Evolutionary conservation across 2,329 filamentous ascomycete genomes (phyloP).

Genomic region (Mollisia scopiformis): DNA sequence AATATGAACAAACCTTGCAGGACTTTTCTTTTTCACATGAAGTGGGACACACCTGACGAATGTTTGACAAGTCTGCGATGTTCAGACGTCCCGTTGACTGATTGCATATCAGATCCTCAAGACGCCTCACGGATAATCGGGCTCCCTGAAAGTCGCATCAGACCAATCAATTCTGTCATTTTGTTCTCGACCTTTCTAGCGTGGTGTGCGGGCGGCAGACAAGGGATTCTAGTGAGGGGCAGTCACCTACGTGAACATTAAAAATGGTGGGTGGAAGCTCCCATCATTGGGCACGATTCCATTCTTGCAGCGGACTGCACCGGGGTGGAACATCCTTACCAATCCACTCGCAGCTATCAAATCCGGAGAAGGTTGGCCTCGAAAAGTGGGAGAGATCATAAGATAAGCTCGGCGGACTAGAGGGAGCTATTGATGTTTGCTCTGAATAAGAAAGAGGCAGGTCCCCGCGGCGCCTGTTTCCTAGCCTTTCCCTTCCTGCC

Average conservation of each 20-base stretch:
- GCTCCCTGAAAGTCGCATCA: background rate
- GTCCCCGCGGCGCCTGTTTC: background rate
- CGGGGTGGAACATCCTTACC: background rate
- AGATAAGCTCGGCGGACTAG: background rate
- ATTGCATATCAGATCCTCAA: background rate
- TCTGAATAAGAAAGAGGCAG: background rate
- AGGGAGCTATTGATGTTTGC: background rate
- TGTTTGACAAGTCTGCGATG: too few relatives aligned
- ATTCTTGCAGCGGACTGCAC: background rate
- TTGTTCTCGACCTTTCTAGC: slow-evolving; percentile 1
- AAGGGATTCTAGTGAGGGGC: background rate
- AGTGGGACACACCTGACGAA: too few relatives aligned
- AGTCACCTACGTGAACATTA: background rate
- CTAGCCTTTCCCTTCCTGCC: background rate
- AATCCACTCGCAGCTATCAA: background rate
- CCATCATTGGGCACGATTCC: background rate
- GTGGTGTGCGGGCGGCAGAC: background rate
- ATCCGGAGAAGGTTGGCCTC: background rate
- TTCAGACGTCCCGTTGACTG: too few relatives aligned
- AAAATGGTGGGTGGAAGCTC: background rate
- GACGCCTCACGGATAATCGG: background rate
- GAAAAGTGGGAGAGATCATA: background rate
- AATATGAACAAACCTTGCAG: background rate
- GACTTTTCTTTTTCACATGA: too few relatives aligned
- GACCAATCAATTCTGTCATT: background rate